Conservation (phyloP, 441 rosid genomes). For the Melianthus villosus region DNA sequence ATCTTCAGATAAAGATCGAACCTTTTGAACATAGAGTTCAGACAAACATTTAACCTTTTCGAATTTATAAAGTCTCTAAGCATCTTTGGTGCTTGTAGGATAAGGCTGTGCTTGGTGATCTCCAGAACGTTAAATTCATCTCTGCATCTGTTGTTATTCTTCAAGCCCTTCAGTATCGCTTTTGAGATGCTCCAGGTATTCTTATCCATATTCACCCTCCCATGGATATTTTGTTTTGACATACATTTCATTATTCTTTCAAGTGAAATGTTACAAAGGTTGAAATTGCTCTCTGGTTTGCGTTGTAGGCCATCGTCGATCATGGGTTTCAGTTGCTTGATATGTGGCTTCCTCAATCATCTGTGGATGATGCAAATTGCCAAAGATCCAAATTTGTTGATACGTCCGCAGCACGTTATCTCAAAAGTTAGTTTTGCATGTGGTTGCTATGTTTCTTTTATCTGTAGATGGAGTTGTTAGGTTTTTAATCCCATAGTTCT, state of each 20-base stretch:
- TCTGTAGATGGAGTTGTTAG: slow-evolving; percentile 6
- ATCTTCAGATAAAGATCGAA: too few species aligned
- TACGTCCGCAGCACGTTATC: slow-evolving; percentile 56
- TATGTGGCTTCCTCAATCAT: slow-evolving; percentile 70
- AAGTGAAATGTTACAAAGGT: slow-evolving; percentile 1
- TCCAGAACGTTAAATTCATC: slow-evolving; percentile 47
- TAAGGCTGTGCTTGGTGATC: slow-evolving; percentile 49
- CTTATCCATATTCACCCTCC: too few species aligned
- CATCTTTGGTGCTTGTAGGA: slow-evolving; percentile 59
- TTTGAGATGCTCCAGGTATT: slow-evolving; percentile 95
- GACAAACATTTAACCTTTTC: too few species aligned
- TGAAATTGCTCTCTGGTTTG: slow-evolving; percentile 6
- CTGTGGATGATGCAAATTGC: slow-evolving; percentile 41
- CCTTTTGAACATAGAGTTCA: not conserved
- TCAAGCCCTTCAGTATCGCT: slow-evolving; percentile 89
- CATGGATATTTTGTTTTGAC: too few species aligned
- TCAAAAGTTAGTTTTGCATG: slow-evolving; percentile 6
- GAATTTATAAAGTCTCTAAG: too few species aligned
- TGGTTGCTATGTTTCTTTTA: not conserved
- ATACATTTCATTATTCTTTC: not conserved
- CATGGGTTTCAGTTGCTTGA: slow-evolving; percentile 97
- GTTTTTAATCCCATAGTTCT: too few species aligned
- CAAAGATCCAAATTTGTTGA: slow-evolving; percentile 54
- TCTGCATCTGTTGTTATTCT: slow-evolving; percentile 63
- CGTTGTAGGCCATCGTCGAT: slow-evolving; percentile 64